Evolutionary conservation across 306 rosid genomes (phyloP).

Genomic region (Abrus pulchellus): DNA sequence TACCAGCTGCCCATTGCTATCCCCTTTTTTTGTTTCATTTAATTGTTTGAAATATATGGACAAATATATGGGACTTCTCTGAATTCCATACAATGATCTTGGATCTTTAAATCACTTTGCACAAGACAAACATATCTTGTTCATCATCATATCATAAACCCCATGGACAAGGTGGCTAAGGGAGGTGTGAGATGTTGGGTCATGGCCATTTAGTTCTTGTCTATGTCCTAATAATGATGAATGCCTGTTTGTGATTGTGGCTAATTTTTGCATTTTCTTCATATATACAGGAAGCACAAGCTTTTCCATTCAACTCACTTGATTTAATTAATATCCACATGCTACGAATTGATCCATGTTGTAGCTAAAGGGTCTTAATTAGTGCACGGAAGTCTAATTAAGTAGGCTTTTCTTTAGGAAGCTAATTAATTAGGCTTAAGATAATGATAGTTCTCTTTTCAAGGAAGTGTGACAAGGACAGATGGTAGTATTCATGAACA

Average conservation of each 20-base stretch:
- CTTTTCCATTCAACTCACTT: conserved; percentile 40
- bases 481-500: not conserved
- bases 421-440: conserved; percentile 33
- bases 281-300: conserved; percentile 23
- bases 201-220: conserved; percentile 61
- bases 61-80: conserved; percentile 56
- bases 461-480: conserved; percentile 23
- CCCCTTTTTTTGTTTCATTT: conserved; percentile 60
- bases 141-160: conserved; percentile 60
- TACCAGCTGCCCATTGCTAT: conserved; percentile 35
- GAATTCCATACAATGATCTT: conserved; percentile 52
- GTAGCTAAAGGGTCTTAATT: conserved; percentile 10
- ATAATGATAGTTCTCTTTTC: conserved; percentile 36
- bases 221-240: conserved; percentile 52
- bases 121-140: conserved; percentile 71
- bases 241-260: conserved; percentile 25
- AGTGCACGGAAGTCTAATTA: not conserved
- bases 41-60: conserved; percentile 59
- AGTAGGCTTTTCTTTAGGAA: not conserved
- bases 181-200: conserved; percentile 72
- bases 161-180: conserved; percentile 56
- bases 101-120: conserved; percentile 55
- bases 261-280: conserved; percentile 28
- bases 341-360: conserved; percentile 28
- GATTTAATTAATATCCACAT: conserved; percentile 14